A percentile compares a stretch with the other conserved stretches of the same genome.
These are phyloP conservation scores for Penicillium sumatraense DNA, from an alignment of 2,329 filamentous ascomycete species.

Conservation along the genomic window DNA sequence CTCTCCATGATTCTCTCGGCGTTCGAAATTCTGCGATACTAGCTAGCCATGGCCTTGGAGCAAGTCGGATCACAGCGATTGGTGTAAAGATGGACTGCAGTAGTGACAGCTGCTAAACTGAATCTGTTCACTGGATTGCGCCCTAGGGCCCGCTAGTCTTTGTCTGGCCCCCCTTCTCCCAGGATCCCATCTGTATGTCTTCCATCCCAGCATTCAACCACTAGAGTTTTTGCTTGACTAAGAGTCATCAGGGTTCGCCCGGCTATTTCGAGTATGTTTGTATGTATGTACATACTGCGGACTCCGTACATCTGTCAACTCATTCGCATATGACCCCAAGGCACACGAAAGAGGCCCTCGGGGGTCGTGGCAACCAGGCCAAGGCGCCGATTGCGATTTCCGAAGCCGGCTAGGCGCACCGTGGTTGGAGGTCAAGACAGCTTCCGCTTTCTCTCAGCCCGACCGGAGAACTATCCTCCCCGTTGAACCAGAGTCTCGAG, in stretches of 20 bases:
- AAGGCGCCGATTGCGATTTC: conserved; percentile 1
- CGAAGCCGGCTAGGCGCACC: conserved; percentile 2
- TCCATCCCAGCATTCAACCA: background rate
- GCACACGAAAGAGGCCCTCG: background rate
- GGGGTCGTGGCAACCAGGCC: background rate
- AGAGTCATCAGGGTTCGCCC: background rate
- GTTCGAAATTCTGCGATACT: background rate
- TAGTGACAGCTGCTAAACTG: background rate
- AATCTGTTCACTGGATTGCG: background rate
- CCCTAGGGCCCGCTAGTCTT: background rate
- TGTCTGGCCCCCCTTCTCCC: background rate
- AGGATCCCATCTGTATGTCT: background rate
- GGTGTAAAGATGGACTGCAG: background rate
- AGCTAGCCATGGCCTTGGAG: background rate
- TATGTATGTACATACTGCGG: background rate
- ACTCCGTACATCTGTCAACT: too few relatives aligned
- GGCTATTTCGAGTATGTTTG: background rate
- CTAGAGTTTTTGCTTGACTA: background rate
- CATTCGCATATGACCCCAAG: background rate
- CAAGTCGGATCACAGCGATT: background rate
- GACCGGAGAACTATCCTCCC: conserved; percentile 1
- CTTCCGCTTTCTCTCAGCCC: background rate
- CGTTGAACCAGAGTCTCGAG: background rate
- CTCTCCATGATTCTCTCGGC: background rate
- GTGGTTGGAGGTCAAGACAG: background rate